Evolutionary conservation across 495 filamentous ascomycete species (phyloP).

Genomic region (Trichocladium uniseriatum): DNA sequence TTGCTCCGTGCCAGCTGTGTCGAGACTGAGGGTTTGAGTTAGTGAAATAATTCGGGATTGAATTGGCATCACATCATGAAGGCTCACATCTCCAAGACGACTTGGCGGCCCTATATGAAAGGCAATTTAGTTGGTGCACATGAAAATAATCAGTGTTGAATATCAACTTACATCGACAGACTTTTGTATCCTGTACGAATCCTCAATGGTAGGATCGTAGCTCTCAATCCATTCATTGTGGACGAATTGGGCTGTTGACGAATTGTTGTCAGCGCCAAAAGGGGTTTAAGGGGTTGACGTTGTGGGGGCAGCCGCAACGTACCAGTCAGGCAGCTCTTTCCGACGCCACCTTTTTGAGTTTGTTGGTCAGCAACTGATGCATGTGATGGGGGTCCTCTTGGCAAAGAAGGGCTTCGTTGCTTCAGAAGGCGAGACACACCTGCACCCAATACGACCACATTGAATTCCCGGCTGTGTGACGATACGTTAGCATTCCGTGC

Average conservation of each 20-base stretch:
- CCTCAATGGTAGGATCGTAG: constrained; percentile 96
- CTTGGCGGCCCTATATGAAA: constrained; percentile 70
- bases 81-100: constrained; percentile 85
- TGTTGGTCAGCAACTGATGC: constrained; percentile 26
- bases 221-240: constrained; percentile 99
- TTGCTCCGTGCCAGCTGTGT: constrained; percentile 96
- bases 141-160: not conserved
- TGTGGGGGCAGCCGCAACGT: constrained; percentile 24
- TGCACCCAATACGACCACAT: constrained; percentile 30
- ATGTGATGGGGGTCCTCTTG: constrained; percentile 21
- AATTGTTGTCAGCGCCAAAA: constrained; percentile 10
- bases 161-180: constrained; percentile 73
- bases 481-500: constrained; percentile 4
- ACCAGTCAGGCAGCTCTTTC: constrained; percentile 98
- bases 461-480: constrained; percentile 22
- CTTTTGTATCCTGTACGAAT: constrained; percentile 91
- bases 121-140: constrained; percentile 3
- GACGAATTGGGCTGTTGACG: constrained; percentile 81
- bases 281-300: constrained; percentile 2
- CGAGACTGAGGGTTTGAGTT: constrained; percentile 50
- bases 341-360: constrained; percentile 97
- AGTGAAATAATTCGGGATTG: constrained; percentile 10
- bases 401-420: not conserved
- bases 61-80: not conserved
- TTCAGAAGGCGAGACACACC: constrained; percentile 16